Evolutionary conservation across 495 filamentous ascomycete species (phyloP), one percentile per base, ranked within the genome.

Genomic region (Neurospora sublineolata): DNA sequence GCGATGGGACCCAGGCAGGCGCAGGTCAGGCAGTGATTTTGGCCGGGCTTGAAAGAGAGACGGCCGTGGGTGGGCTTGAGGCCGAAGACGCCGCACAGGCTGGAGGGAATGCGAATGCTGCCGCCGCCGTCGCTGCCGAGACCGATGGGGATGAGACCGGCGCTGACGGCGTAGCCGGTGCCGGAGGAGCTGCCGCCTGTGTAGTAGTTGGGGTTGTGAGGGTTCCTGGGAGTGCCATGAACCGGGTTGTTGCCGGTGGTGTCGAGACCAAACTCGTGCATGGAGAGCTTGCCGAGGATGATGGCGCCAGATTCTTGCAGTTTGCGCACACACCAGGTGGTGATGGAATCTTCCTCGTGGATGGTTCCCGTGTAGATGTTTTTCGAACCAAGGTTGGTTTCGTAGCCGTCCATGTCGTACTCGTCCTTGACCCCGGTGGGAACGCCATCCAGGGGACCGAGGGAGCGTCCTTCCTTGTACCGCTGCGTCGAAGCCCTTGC

Each of bases 161-260:
- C 81, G 6, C 85, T 82, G 41, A 94, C 89, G 67, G 89, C 88
- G 75, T 94, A 94, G 1, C 86, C 93, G 30, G 90, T 87, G 4
- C 93, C 93, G 4, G 92, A 92, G 9, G 93, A 96, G 10, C 90
- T 93, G 37, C 93, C 93, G 46, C 93, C 93, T 58, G 90, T 90
- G 81, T 96, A 96, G 83, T 92, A 96, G 16, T 81, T 71, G 0
- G 78, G 72, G 77, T 94, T 92, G 76, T 92, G 86, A 1, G 93
- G 93, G 79, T 97, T 97, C 10, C 82, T 79, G 0, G 93, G 93
- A 0, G 93, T 96, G 68, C 93, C 93, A 77, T 86, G 86, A 69
- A 86, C 87, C 27, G 91, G 91, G 73, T 96, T 94, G 82, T 93
- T 93, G 80, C 94, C 93, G 33, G 88, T 93, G 10, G 90, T 93